Conservation (phyloP, 2,329 filamentous ascomycete genomes). For the Fusarium piperis region DNA sequence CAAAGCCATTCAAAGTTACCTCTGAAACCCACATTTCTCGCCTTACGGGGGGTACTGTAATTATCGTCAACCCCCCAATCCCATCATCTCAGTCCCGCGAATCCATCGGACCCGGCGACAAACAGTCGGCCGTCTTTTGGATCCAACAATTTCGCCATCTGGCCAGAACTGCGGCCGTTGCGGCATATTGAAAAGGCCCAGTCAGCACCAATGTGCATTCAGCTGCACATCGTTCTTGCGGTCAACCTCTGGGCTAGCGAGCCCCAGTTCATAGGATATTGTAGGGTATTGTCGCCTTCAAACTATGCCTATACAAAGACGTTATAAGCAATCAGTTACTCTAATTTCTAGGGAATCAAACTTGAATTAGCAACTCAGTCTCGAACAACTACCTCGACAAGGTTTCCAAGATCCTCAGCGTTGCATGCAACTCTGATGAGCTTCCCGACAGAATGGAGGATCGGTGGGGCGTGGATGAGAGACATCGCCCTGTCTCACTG, state of each 20-base stretch:
- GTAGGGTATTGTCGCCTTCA: background rate
- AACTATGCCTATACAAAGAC: background rate
- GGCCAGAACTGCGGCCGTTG: background rate
- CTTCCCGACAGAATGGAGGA: slow-evolving; percentile 16
- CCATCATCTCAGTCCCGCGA: slow-evolving; percentile 2
- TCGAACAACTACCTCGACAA: background rate
- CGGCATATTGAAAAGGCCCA: background rate
- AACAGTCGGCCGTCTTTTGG: background rate
- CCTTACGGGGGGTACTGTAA: slow-evolving; percentile 28
- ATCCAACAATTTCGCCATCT: background rate
- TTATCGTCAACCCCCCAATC: slow-evolving; percentile 22
- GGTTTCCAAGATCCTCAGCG: background rate
- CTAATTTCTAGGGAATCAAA: background rate
- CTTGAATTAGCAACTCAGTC: background rate
- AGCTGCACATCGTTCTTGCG: background rate
- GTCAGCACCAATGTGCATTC: background rate
- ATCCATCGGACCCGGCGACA: background rate
- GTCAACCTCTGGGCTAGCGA: background rate
- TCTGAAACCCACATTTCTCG: slow-evolving; percentile 16
- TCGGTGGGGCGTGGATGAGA: slow-evolving; percentile 6
- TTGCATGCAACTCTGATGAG: slow-evolving; percentile 5
- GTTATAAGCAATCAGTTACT: background rate
- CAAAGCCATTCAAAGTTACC: background rate
- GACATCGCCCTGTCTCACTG: slow-evolving; percentile 12
- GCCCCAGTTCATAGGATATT: background rate